phyloP scores from a whole-genome alignment of 257 asterid genomes.

The Petrea volubilis region DNA sequence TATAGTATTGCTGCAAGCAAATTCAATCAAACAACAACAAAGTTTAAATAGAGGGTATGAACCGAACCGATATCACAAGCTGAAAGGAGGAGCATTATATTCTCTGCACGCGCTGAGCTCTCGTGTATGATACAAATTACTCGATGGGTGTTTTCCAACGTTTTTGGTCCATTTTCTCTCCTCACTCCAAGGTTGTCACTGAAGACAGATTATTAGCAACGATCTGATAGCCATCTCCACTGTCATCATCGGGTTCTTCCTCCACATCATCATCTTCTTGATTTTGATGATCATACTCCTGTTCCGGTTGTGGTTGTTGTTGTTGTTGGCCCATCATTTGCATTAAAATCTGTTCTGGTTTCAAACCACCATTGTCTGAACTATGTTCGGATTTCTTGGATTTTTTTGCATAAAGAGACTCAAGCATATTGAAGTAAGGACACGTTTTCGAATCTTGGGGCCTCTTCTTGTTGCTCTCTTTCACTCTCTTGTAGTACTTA shows the following conservation, averaged over 20 bases:
- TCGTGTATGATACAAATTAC: background rate
- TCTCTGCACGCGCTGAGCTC: background rate
- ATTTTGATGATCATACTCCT: constrained; percentile 38
- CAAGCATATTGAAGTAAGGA: constrained; percentile 64
- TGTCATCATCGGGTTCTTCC: constrained; percentile 39
- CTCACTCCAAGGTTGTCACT: constrained; percentile 32
- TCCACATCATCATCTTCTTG: constrained; percentile 32
- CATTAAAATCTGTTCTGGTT: constrained; percentile 66
- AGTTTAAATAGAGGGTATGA: constrained; percentile 1
- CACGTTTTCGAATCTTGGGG: constrained; percentile 71
- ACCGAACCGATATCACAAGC: background rate
- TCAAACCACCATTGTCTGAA: constrained; percentile 41
- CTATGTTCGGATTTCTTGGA: constrained; percentile 34
- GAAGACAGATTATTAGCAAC: constrained; percentile 38
- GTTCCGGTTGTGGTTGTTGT: constrained; percentile 34
- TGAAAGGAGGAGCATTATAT: background rate
- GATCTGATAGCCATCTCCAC: constrained; percentile 43
- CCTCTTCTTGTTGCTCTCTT: constrained; percentile 65
- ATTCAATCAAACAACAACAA: constrained; percentile 10
- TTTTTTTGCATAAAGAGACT: constrained; percentile 58
- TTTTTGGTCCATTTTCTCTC: no score
- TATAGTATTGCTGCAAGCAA: constrained; percentile 9
- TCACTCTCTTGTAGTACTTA: constrained; percentile 75
- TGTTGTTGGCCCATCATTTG: constrained; percentile 59
- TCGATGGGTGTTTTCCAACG: no score